Evolutionary conservation across 176 grass and related monocot species (phyloP).

Genomic region (Cenchrus purpureus): DNA sequence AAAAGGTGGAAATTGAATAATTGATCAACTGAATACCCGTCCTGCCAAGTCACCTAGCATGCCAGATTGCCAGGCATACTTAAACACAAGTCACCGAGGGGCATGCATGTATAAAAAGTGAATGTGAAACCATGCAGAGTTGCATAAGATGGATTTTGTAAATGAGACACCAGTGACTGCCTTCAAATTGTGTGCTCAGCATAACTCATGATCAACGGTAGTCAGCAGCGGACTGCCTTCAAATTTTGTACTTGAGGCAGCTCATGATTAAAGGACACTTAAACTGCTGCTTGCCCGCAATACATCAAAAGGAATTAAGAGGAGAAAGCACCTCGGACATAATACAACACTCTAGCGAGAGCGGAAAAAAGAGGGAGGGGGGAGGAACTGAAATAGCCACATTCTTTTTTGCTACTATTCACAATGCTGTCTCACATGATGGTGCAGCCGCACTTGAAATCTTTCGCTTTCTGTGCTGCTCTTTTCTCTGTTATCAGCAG

Average conservation of each 20-base stretch:
- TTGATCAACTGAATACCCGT: background rate
- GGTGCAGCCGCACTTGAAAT: conserved; percentile 59
- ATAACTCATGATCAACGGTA: conserved; percentile 24
- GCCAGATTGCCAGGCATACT: background rate
- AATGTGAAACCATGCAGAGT: background rate
- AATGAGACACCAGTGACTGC: background rate
- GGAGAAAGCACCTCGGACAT: conserved; percentile 35
- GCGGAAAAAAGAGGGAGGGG: conserved; percentile 31
- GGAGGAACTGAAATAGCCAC: conserved; percentile 18
- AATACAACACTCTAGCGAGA: conserved; percentile 40
- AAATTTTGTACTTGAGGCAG: conserved; percentile 36
- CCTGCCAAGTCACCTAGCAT: background rate
- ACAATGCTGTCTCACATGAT: conserved; percentile 58
- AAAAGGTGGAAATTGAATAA: background rate
- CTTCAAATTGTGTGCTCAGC: conserved; percentile 24
- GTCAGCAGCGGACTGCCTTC: background rate
- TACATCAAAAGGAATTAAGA: background rate
- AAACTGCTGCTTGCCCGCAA: background rate
- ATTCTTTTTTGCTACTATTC: conserved; percentile 45
- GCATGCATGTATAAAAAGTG: background rate
- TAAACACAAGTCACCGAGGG: background rate
- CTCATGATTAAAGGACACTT: conserved; percentile 19
- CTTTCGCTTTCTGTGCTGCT: conserved; percentile 49
- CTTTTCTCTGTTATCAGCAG: conserved; percentile 53
- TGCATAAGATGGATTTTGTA: background rate